phyloP scores from a whole-genome alignment of 495 filamentous ascomycete genomes.

The Neurospora hispaniola region DNA sequence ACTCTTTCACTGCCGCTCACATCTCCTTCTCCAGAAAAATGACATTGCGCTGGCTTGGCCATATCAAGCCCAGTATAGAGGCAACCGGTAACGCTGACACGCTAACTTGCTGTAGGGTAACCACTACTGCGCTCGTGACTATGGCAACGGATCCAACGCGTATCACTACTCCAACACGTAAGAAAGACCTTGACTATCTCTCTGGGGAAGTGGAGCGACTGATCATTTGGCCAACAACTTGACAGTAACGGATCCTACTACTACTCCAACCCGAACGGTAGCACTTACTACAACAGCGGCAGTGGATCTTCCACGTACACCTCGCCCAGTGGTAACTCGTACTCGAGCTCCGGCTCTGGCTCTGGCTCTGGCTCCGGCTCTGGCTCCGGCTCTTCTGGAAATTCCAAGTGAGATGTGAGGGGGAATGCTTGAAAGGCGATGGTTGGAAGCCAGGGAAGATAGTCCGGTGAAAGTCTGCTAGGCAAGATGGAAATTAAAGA shows the following conservation, averaged over 20 bases:
- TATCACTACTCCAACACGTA: constrained; percentile 8
- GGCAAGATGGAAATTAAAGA: neutral
- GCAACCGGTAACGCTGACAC: neutral
- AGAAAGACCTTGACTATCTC: neutral
- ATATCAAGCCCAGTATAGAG: neutral
- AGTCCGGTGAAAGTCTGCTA: neutral
- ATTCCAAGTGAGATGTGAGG: neutral
- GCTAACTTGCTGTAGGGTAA: constrained; percentile 29
- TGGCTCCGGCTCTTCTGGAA: constrained; percentile 4
- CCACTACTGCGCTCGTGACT: constrained; percentile 29
- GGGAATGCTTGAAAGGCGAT: neutral
- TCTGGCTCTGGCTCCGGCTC: constrained; percentile 12
- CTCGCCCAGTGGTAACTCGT: constrained; percentile 20
- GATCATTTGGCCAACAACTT: neutral
- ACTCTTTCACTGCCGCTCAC: neutral
- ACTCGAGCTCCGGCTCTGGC: constrained; percentile 10
- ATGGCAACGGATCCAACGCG: constrained; percentile 6
- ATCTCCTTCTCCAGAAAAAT: neutral
- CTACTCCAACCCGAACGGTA: constrained; percentile 46
- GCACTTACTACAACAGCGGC: constrained; percentile 37
- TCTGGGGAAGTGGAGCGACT: neutral
- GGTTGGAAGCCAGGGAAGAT: neutral
- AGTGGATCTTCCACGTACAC: constrained; percentile 33
- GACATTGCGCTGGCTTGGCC: neutral
- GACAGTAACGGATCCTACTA: constrained; percentile 46